Conservation (phyloP, 2,329 filamentous ascomycete species). For the Penicillium palitans region DNA sequence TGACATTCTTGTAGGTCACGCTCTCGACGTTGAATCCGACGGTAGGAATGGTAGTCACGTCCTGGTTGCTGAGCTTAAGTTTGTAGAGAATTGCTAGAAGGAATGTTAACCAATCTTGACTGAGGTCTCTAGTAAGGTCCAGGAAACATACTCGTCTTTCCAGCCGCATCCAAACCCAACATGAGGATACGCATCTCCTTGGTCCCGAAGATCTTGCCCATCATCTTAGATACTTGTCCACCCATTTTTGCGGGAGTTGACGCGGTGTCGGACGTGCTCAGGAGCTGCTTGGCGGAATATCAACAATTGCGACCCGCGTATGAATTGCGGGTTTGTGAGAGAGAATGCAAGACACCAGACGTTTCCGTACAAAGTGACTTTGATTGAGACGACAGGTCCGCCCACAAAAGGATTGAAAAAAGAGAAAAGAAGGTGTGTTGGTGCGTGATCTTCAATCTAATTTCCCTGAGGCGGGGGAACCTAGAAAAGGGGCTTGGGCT, state of each 20-base stretch:
- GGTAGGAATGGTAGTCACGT: constrained; percentile 96
- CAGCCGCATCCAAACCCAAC: constrained; percentile 95
- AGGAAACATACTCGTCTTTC: constrained; percentile 74
- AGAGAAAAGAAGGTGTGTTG: constrained; percentile 9
- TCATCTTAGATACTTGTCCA: constrained; percentile 89
- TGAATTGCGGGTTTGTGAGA: constrained; percentile 1
- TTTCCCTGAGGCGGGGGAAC: constrained; percentile 27
- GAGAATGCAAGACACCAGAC: not conserved
- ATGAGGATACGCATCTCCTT: constrained; percentile 99
- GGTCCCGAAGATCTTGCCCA: constrained; percentile 98
- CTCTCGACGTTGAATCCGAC: constrained; percentile 99
- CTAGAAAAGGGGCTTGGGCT: constrained; percentile 37
- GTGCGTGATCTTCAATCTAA: constrained; percentile 10
- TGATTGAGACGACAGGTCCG: not conserved
- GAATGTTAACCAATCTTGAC: constrained; percentile 3
- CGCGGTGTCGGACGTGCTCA: constrained; percentile 8
- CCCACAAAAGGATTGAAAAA: constrained; percentile 14
- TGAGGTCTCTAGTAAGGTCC: not conserved
- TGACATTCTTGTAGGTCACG: constrained; percentile 98
- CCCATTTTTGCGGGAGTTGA: constrained; percentile 65
- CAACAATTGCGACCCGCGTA: constrained; percentile 8
- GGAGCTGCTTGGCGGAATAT: constrained; percentile 8
- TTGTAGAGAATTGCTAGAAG: constrained; percentile 89
- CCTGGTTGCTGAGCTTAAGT: constrained; percentile 89
- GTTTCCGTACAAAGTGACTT: not conserved